A percentile compares a stretch with the other conserved stretches of the same genome.
phyloP scores from a whole-genome alignment of 164 flowering plant genomes.

The Nymphaea thermarum region DNA sequence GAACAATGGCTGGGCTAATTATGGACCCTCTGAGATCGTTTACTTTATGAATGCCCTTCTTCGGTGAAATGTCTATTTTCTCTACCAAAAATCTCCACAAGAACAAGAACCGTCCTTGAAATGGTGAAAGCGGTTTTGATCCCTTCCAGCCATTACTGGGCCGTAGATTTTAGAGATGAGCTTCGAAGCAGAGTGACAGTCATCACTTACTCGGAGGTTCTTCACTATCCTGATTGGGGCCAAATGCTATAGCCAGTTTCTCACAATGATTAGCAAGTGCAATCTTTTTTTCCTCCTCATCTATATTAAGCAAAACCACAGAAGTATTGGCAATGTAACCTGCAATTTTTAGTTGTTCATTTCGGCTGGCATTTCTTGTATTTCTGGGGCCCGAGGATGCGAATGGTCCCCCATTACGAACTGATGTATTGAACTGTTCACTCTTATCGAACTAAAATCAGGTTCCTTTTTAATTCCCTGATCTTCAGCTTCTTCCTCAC shows the following conservation, averaged over 20 bases:
- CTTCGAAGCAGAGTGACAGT: constrained; percentile 24
- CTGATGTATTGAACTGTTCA: constrained; percentile 29
- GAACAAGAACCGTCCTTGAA: constrained; percentile 42
- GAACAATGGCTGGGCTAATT: constrained; percentile 82
- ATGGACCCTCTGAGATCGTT: not conserved
- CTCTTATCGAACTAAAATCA: constrained; percentile 34
- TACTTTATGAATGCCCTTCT: not conserved
- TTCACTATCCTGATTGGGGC: constrained; percentile 32
- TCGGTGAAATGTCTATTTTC: not conserved
- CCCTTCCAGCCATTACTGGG: constrained; percentile 34
- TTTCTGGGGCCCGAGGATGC: constrained; percentile 19
- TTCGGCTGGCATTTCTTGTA: constrained; percentile 27
- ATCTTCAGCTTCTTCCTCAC: constrained; percentile 32
- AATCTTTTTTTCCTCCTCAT: constrained; percentile 41
- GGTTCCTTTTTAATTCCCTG: constrained; percentile 30
- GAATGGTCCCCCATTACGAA: constrained; percentile 30
- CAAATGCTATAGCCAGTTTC: constrained; percentile 43
- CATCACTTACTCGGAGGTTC: constrained; percentile 36
- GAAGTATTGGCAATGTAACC: constrained; percentile 29
- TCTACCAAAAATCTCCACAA: constrained; percentile 41
- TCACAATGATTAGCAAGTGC: constrained; percentile 34
- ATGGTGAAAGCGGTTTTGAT: constrained; percentile 38
- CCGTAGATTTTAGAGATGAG: constrained; percentile 28
- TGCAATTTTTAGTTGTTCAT: constrained; percentile 23
- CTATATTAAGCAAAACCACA: constrained; percentile 24